These are phyloP conservation scores for Gynandropsis gynandra DNA, from an alignment of 345 rosid species.

Conservation along the genomic window DNA sequence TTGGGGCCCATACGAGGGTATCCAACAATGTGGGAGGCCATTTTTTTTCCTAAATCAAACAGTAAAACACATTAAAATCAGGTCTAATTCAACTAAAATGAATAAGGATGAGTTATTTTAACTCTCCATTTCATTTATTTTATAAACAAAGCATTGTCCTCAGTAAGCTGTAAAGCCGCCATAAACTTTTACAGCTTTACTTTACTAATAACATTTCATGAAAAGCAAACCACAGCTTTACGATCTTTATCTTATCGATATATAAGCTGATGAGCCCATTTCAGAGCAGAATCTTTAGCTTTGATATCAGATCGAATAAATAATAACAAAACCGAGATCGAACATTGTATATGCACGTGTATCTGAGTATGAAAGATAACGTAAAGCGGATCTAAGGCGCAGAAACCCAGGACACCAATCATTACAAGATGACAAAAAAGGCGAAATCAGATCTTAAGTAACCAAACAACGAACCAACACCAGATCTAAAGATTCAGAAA, in stretches of 20 bases:
- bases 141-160: background rate
- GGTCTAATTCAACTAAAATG: background rate
- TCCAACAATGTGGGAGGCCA: conserved; percentile 99
- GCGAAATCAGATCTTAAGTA: conserved; percentile 17
- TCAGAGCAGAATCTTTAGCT: conserved; percentile 2
- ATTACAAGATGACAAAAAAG: conserved; percentile 7
- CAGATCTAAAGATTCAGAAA: conserved; percentile 22
- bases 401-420: conserved; percentile 14
- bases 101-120: background rate
- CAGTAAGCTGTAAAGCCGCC: conserved; percentile 10
- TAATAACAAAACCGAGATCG: no score
- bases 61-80: conserved; percentile 7
- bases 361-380: background rate
- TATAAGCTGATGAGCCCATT: conserved; percentile 13
- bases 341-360: background rate
- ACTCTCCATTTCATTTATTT: background rate
- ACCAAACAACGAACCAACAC: conserved; percentile 1
- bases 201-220: conserved; percentile 13
- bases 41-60: conserved; percentile 30
- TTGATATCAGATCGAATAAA: conserved; percentile 13
- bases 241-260: conserved; percentile 15
- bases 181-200: conserved; percentile 1
- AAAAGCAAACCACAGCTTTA: background rate
- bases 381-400: conserved; percentile 17
- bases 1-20: conserved; percentile 99